Percentiles rank a stretch among this genome's conserved stretches.
These are phyloP conservation scores for Xanthoconium separans DNA, from an alignment of 1,284 basidiomycete species.

Conservation along the genomic window DNA sequence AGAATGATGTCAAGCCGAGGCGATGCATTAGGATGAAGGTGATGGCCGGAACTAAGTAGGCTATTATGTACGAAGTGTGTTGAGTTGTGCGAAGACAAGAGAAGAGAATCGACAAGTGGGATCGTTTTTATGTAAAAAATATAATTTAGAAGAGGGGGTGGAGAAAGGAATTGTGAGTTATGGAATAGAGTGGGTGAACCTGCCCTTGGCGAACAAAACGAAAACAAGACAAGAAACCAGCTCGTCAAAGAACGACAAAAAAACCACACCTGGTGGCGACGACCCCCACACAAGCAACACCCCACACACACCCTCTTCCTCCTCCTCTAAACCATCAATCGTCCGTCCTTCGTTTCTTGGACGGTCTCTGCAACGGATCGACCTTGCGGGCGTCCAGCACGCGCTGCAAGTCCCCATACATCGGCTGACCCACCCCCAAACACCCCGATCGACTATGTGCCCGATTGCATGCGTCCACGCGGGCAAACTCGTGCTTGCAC, in stretches of 20 bases:
- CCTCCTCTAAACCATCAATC: too few relatives aligned
- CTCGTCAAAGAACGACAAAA: conserved; percentile 2
- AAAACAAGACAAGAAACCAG: not conserved
- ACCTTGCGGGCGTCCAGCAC: conserved; percentile 31
- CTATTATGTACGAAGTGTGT: not conserved
- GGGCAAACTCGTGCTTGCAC: conserved; percentile 34
- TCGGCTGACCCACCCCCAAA: conserved; percentile 31
- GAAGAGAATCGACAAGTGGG: not conserved
- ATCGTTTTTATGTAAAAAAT: conserved; percentile 9
- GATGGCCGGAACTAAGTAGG: not conserved
- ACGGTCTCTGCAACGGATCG: conserved; percentile 17
- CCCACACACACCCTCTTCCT: not conserved
- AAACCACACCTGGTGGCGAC: too few relatives aligned
- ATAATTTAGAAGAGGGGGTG: conserved; percentile 12
- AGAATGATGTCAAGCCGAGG: too few relatives aligned
- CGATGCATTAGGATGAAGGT: not conserved
- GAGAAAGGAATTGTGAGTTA: not conserved
- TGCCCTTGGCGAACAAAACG: not conserved
- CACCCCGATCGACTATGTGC: conserved; percentile 34
- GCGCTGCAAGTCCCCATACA: conserved; percentile 30
- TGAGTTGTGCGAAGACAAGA: not conserved
- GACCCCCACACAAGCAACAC: too few relatives aligned
- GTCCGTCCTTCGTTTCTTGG: conserved; percentile 34
- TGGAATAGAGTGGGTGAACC: not conserved
- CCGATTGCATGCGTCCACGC: conserved; percentile 36